phyloP scores from a whole-genome alignment of 352 stramenopile species.

The Globisporangium canariense region DNA sequence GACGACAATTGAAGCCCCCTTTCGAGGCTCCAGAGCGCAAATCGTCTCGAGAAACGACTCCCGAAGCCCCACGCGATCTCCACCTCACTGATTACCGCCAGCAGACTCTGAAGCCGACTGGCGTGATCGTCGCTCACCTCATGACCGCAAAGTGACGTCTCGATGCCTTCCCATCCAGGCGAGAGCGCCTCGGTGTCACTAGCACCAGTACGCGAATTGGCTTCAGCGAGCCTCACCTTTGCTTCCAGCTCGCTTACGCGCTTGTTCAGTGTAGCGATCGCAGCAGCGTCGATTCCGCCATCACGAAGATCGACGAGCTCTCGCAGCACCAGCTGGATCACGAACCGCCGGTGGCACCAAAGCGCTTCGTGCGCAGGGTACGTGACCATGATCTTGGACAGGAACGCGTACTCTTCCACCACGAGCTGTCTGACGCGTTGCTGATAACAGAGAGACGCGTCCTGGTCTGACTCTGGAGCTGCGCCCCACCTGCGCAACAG shows the following conservation, averaged over 20 bases:
- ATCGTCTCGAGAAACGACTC: conserved; percentile 42
- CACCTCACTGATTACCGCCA: conserved; percentile 32
- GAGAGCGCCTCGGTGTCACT: neutral
- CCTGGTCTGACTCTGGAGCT: too few species aligned
- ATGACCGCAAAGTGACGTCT: neutral
- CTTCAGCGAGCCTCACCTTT: conserved; percentile 1
- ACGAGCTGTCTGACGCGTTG: conserved; percentile 19
- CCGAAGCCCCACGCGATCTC: conserved; percentile 37
- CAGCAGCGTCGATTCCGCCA: neutral
- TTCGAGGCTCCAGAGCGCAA: conserved; percentile 46
- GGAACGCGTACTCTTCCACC: conserved; percentile 42
- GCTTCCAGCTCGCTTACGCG: conserved; percentile 11
- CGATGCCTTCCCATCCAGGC: neutral
- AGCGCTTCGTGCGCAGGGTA: conserved; percentile 64
- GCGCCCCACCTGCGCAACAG: conserved; percentile 13
- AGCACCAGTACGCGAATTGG: neutral
- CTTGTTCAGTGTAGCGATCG: neutral
- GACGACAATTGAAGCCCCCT: conserved; percentile 3
- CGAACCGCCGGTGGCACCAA: conserved; percentile 76
- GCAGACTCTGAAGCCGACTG: conserved; percentile 8
- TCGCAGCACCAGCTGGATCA: conserved; percentile 45
- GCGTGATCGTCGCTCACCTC: neutral
- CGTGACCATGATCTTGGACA: conserved; percentile 43
- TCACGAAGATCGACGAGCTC: neutral
- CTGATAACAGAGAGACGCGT: neutral